Conservation (phyloP, 2,329 filamentous ascomycete species). For the Bertia moriformis region DNA sequence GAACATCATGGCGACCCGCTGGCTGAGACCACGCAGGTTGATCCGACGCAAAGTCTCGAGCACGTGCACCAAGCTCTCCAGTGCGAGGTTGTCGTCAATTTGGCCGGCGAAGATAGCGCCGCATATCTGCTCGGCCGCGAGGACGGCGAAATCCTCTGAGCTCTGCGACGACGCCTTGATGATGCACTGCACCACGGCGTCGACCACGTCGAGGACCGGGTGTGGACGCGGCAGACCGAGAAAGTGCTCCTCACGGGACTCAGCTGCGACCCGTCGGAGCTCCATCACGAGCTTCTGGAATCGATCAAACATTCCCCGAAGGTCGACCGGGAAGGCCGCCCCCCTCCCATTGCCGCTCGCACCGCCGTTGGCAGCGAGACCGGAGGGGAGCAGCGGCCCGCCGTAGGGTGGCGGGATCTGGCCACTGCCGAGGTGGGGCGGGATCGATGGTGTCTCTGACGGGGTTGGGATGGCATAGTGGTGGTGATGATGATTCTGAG, state of each 20-base stretch:
- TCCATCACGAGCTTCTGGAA: slow-evolving; percentile 43
- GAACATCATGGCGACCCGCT: slow-evolving; percentile 38
- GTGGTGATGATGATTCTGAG: slow-evolving; percentile 44
- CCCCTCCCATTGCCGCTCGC: slow-evolving; percentile 23
- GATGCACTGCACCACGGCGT: slow-evolving; percentile 44
- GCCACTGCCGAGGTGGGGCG: slow-evolving; percentile 29
- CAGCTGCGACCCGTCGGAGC: slow-evolving; percentile 35
- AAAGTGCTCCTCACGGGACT: slow-evolving; percentile 44
- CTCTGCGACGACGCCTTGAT: slow-evolving; percentile 49
- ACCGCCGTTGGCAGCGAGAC: slow-evolving; percentile 18
- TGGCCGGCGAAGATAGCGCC: slow-evolving; percentile 37
- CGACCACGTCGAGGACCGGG: slow-evolving; percentile 44
- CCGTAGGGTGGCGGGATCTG: slow-evolving; percentile 42
- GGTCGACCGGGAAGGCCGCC: slow-evolving; percentile 23
- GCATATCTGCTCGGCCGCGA: slow-evolving; percentile 44
- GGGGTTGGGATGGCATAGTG: slow-evolving; percentile 44
- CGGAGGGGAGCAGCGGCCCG: slow-evolving; percentile 38
- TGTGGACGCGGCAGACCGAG: slow-evolving; percentile 41
- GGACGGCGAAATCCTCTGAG: slow-evolving; percentile 43
- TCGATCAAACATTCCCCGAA: slow-evolving; percentile 34
- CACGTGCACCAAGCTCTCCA: slow-evolving; percentile 49
- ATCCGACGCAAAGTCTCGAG: slow-evolving; percentile 47
- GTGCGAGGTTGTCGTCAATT: slow-evolving; percentile 36
- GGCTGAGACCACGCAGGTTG: slow-evolving; percentile 32
- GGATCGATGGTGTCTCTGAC: slow-evolving; percentile 39